Evolutionary conservation across 495 filamentous ascomycete species (phyloP).

Genomic region (Cercophora sp.): DNA sequence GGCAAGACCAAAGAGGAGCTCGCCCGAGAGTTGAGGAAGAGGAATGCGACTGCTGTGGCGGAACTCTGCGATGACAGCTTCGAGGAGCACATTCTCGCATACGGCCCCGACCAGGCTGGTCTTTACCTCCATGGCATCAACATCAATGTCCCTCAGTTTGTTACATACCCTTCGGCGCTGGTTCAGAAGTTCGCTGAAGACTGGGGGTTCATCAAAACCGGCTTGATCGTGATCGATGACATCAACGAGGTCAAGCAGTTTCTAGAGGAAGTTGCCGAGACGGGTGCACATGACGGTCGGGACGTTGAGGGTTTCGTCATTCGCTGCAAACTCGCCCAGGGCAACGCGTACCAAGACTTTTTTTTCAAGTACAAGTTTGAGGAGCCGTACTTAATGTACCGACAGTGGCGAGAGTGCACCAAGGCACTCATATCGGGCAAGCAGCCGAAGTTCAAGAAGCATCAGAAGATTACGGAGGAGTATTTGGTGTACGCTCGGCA

Average conservation of each 20-base stretch:
- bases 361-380: conserved; percentile 99
- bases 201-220: conserved; percentile 91
- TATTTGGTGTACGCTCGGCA: conserved; percentile 78
- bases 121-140: conserved; percentile 96
- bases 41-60: conserved; percentile 90
- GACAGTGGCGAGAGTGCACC: conserved; percentile 96
- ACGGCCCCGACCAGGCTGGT: conserved; percentile 76
- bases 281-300: conserved; percentile 79
- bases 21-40: conserved; percentile 64
- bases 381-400: conserved; percentile 96
- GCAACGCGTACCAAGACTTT: conserved; percentile 68
- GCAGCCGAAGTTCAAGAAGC: conserved; percentile 74
- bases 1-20: conserved; percentile 76
- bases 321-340: conserved; percentile 64
- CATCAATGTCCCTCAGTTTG: conserved; percentile 83
- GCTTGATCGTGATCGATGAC: conserved; percentile 73
- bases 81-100: conserved; percentile 94
- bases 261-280: conserved; percentile 76
- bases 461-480: conserved; percentile 83
- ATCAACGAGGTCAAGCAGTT: conserved; percentile 69
- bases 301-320: conserved; percentile 98
- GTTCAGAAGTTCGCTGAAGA: conserved; percentile 86
- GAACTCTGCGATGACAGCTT: conserved; percentile 96
- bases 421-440: conserved; percentile 80
- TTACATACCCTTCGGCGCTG: conserved; percentile 70